phyloP scores from a whole-genome alignment of 768 basidiomycete genomes.

The Tremella mesenterica region DNA sequence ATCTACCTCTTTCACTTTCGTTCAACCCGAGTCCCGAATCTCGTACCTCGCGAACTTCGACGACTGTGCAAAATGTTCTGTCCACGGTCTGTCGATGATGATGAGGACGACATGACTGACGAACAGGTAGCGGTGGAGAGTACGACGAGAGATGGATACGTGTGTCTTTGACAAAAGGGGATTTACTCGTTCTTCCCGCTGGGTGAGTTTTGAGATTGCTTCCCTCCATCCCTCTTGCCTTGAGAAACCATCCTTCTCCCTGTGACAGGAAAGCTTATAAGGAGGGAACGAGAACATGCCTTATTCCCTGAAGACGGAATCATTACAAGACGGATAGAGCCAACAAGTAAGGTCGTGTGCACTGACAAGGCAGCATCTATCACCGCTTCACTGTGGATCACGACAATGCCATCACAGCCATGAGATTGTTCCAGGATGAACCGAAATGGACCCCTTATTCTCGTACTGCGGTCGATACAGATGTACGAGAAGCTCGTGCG shows the following conservation, averaged over 20 bases:
- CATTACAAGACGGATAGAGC: too few species aligned
- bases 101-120: too few species aligned
- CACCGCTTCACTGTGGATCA: constrained; percentile 89
- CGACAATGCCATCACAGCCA: constrained; percentile 60
- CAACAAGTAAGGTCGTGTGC: neutral
- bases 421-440: constrained; percentile 85
- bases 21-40: too few species aligned
- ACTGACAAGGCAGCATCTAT: constrained; percentile 52
- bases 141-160: constrained; percentile 61
- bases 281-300: too few species aligned
- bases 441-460: constrained; percentile 82
- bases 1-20: too few species aligned
- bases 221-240: neutral
- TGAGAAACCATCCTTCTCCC: neutral
- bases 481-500: constrained; percentile 22
- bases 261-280: too few species aligned
- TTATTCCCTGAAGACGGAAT: too few species aligned
- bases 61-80: too few species aligned
- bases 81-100: too few species aligned
- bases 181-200: constrained; percentile 76
- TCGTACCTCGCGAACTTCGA: too few species aligned
- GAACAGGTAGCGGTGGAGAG: too few species aligned
- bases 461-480: constrained; percentile 50
- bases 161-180: constrained; percentile 63
- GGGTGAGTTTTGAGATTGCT: constrained; percentile 52